Evolutionary conservation across 805 yeast species (phyloP).

Genomic region (Candida maris): DNA sequence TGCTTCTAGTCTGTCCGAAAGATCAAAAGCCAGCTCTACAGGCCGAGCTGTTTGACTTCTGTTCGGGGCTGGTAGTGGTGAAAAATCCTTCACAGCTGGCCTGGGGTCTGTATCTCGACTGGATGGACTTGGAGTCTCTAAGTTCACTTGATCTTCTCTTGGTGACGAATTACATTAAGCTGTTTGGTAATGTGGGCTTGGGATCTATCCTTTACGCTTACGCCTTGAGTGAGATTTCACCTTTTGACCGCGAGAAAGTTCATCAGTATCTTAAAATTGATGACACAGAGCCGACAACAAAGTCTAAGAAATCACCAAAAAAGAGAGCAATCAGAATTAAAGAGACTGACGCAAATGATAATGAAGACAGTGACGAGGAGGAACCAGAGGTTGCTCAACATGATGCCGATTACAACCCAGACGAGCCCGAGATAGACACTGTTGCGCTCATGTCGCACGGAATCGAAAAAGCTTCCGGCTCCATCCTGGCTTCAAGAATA

Average conservation of each 20-base stretch:
- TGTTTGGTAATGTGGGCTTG: constrained; percentile 59
- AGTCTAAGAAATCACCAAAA: constrained; percentile 15
- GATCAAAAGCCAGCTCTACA: constrained; percentile 37
- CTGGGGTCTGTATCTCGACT: constrained; percentile 73
- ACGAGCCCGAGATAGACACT: constrained; percentile 35
- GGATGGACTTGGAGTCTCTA: constrained; percentile 55
- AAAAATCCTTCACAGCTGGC: constrained; percentile 57
- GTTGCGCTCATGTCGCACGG: constrained; percentile 39
- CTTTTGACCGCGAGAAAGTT: constrained; percentile 41
- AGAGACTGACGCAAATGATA: constrained; percentile 11
- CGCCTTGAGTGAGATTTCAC: constrained; percentile 63
- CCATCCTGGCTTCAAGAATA: constrained; percentile 64
- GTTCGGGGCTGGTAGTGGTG: constrained; percentile 70
- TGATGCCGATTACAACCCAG: not conserved
- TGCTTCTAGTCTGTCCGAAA: constrained; percentile 51
- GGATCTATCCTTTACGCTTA: constrained; percentile 58
- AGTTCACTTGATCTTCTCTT: constrained; percentile 44
- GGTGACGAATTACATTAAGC: constrained; percentile 48
- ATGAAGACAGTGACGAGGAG: constrained; percentile 15
- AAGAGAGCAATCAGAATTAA: constrained; percentile 7
- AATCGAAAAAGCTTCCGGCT: constrained; percentile 29
- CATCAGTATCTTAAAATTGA: constrained; percentile 20
- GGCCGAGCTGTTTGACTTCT: constrained; percentile 48
- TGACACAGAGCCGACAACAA: constrained; percentile 3
- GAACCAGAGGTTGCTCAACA: constrained; percentile 11